phyloP scores from a whole-genome alignment of 352 stramenopile genomes.

The Phytopythium oedochilum region DNA sequence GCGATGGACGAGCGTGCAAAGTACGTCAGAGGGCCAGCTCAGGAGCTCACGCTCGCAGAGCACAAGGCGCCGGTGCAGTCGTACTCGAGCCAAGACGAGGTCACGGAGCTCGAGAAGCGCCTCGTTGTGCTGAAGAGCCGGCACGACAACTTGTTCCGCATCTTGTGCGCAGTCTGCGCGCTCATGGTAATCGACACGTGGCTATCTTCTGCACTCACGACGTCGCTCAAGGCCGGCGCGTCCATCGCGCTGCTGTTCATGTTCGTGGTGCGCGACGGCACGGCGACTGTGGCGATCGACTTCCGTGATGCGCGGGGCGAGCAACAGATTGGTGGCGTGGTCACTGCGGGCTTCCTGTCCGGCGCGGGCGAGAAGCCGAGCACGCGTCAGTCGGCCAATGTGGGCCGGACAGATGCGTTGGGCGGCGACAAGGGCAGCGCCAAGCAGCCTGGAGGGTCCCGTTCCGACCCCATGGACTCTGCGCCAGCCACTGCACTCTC shows the following conservation, averaged over 20 bases:
- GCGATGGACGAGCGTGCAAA: conserved; percentile 14
- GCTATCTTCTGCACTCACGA: conserved; percentile 17
- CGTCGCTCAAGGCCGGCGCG: conserved; percentile 28
- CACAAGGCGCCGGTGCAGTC: background rate
- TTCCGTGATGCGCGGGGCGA: conserved; percentile 14
- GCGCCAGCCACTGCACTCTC: background rate
- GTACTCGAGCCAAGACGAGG: conserved; percentile 6
- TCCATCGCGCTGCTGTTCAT: conserved; percentile 29
- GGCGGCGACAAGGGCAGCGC: background rate
- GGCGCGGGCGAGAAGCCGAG: background rate
- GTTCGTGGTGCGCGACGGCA: conserved; percentile 28
- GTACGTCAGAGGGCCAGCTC: conserved; percentile 12
- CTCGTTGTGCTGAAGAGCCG: conserved; percentile 19
- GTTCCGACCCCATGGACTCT: background rate
- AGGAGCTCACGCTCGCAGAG: background rate
- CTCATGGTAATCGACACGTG: conserved; percentile 31
- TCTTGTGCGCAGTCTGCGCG: conserved; percentile 31
- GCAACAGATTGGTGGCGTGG: conserved; percentile 6
- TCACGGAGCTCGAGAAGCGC: conserved; percentile 6
- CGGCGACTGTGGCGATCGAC: conserved; percentile 38
- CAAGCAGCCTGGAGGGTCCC: background rate
- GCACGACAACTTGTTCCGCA: conserved; percentile 24
- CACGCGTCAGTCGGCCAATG: background rate
- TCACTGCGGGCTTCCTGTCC: conserved; percentile 17
- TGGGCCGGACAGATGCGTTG: background rate